Evolutionary conservation across 495 filamentous ascomycete genomes (phyloP).

Genomic region (Cercophora scortea): DNA sequence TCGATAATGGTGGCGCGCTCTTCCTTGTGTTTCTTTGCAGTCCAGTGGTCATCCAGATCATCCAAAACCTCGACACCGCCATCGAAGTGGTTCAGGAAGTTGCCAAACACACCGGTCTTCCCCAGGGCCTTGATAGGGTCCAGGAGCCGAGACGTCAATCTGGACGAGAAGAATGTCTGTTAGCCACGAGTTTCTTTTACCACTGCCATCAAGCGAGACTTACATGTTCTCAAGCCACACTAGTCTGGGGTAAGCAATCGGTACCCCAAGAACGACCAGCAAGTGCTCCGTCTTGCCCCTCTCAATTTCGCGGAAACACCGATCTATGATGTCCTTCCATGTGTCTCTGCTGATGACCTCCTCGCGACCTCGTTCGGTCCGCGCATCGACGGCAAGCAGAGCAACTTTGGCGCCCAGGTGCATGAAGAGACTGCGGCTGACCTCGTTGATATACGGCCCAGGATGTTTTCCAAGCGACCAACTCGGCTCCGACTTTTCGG

Average conservation of each 20-base stretch:
- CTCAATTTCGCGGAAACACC: slow-evolving; percentile 70
- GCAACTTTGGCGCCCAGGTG: slow-evolving; percentile 67
- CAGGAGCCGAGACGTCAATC: slow-evolving; percentile 75
- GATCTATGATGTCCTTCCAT: slow-evolving; percentile 76
- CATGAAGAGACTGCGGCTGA: slow-evolving; percentile 81
- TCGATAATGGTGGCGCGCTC: slow-evolving; percentile 83
- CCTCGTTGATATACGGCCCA: slow-evolving; percentile 85
- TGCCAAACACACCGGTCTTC: slow-evolving; percentile 69
- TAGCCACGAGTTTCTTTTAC: background rate
- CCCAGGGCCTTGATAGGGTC: slow-evolving; percentile 83
- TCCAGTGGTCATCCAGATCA: slow-evolving; percentile 94
- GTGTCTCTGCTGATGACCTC: slow-evolving; percentile 74
- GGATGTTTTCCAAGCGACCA: slow-evolving; percentile 75
- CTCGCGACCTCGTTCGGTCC: slow-evolving; percentile 79
- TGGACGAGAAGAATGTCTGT: slow-evolving; percentile 21
- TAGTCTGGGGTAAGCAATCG: slow-evolving; percentile 88
- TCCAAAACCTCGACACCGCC: slow-evolving; percentile 91
- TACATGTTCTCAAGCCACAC: slow-evolving; percentile 66
- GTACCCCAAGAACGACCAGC: slow-evolving; percentile 76
- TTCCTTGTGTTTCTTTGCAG: slow-evolving; percentile 82
- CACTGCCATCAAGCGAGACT: slow-evolving; percentile 14
- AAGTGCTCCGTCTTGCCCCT: slow-evolving; percentile 83
- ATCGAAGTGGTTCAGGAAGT: slow-evolving; percentile 81
- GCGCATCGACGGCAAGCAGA: slow-evolving; percentile 81
- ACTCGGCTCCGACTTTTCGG: slow-evolving; percentile 74